phyloP scores from a whole-genome alignment of 2,329 filamentous ascomycete species.

The Aspergillus clavatus region DNA sequence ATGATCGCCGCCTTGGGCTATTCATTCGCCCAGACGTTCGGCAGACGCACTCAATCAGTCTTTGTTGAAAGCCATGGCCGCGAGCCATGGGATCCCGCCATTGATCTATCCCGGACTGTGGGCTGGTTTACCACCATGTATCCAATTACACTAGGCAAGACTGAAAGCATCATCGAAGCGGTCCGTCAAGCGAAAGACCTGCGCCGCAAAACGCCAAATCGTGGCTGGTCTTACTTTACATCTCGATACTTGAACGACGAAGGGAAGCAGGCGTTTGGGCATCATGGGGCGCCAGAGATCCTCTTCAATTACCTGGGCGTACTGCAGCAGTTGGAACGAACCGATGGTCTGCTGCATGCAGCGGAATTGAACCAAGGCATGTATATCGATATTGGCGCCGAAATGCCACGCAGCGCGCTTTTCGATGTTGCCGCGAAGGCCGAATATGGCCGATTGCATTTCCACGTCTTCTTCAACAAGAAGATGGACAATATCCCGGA shows the following conservation, averaged over 20 bases:
- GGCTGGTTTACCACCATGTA: conserved; percentile 3
- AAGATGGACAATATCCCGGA: too few relatives aligned
- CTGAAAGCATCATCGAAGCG: not conserved
- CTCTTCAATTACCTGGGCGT: not conserved
- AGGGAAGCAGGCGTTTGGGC: not conserved
- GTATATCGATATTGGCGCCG: too few relatives aligned
- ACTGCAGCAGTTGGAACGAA: not conserved
- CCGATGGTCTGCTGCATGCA: not conserved
- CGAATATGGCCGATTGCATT: too few relatives aligned
- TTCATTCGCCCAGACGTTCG: conserved; percentile 1
- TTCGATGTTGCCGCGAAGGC: too few relatives aligned
- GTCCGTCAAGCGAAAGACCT: not conserved
- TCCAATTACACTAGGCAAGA: not conserved
- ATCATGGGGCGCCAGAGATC: not conserved
- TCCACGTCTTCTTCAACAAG: too few relatives aligned
- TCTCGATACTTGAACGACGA: not conserved
- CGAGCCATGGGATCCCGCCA: not conserved
- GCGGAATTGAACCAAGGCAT: too few relatives aligned
- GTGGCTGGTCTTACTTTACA: not conserved
- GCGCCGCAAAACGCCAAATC: not conserved
- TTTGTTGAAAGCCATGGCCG: conserved; percentile 7
- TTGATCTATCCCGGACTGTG: not conserved
- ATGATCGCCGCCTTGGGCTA: not conserved
- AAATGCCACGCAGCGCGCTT: too few relatives aligned
- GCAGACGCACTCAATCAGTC: too few relatives aligned